Conservation (phyloP, 2,329 filamentous ascomycete genomes). For the Beauveria sp. region DNA sequence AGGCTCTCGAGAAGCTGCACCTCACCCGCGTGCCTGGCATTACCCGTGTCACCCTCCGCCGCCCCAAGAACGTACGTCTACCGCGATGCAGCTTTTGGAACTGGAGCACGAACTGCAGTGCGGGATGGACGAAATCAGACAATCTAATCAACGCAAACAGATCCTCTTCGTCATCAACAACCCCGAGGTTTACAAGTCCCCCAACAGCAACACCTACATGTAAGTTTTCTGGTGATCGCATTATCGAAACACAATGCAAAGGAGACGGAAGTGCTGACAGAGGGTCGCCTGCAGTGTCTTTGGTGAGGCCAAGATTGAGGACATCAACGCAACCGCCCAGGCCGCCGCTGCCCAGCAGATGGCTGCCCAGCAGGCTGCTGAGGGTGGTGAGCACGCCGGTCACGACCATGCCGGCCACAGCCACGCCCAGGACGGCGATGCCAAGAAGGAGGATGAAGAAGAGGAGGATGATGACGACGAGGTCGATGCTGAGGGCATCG, state of each 20-base stretch:
- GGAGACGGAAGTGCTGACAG: background rate
- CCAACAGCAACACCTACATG: conserved; percentile 99
- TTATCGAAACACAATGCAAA: background rate
- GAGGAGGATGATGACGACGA: conserved; percentile 86
- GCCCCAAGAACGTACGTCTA: conserved; percentile 93
- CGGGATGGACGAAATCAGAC: background rate
- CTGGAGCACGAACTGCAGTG: background rate
- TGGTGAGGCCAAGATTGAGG: conserved; percentile 99
- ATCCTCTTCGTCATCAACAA: conserved; percentile 99
- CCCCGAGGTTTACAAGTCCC: conserved; percentile 99
- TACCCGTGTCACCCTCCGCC: conserved; percentile 92
- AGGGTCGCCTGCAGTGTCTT: conserved; percentile 63
- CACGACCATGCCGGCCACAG: conserved; percentile 65
- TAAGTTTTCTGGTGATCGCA: conserved; percentile 41
- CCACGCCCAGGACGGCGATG: conserved; percentile 54
- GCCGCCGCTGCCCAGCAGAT: conserved; percentile 94
- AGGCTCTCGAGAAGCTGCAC: conserved; percentile 97
- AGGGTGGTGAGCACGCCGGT: conserved; percentile 61
- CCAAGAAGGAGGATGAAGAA: conserved; percentile 70
- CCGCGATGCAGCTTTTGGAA: background rate
- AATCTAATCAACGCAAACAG: conserved; percentile 36
- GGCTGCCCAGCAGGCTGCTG: conserved; percentile 60
- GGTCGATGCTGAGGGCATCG: conserved; percentile 86
- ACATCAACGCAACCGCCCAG: conserved; percentile 97
- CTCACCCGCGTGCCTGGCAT: conserved; percentile 95